Base-by-base conservation (phyloP, 2,329 filamentous ascomycete species). In the Drechslerella dactyloides region DNA sequence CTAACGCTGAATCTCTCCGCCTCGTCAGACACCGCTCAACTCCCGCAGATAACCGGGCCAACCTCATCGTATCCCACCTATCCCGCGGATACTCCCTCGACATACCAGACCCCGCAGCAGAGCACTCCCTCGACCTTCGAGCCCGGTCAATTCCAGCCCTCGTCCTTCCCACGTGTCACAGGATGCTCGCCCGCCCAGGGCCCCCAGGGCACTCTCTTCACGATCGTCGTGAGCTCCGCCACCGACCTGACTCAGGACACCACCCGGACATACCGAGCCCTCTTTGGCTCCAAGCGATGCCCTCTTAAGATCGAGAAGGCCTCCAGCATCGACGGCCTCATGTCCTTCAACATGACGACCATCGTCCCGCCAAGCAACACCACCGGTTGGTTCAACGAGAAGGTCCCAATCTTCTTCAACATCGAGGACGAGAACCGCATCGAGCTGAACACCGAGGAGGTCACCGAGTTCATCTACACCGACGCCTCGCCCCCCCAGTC, bases 221-320 rank as follows among this genome's bases (percentile, higher is more conserved):
- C 85, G 69, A 83, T 96, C 74, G 89, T 90, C 78, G 85, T 96
- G 30, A 87, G 88, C 58, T 89, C 89, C 90, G 90, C 81, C 89
- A 96, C 77, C 81, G 96, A 70, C 65, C 85, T 87, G 79, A 84
- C 83, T 33, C 84, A 83, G 68, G 84, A 82, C 57, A 69, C 61
- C 46, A 77, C 82, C 61, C 82, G 84, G 1, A 83, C 83, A 56
- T 87, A 90, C 76, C 88, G 82, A 74, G 80, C 96, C 61, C 85
- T 88, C 52, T 96, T 96, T 79, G 91, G 91, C n/a, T 84, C 85
- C n/a, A 86, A 89, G 76, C 87, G 88, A 79, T 89, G 87, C 79
- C 83, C 88, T 88, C 78, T 78, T 83, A 81, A 81, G 78, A 83
- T 80, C 75, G 85, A 82, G 80, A 85, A 87, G 73, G 80, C 79